Conservation (phyloP, 768 basidiomycete species). For the Calvatia gigantea region DNA sequence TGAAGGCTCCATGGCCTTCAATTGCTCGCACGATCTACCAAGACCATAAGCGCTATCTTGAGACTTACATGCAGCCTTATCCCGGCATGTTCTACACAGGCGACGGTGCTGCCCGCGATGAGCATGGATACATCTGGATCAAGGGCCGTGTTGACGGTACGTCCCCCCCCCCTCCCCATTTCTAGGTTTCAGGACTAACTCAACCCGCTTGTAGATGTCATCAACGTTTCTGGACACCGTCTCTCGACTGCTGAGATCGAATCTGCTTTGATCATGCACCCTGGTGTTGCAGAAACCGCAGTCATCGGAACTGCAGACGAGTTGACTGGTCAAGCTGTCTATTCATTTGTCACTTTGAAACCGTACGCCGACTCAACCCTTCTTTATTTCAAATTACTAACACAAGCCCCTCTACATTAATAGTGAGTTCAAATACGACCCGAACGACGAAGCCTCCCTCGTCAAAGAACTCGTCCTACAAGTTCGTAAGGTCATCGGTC, state of each 20-base stretch:
- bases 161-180: conserved; percentile 15
- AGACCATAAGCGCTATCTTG: conserved; percentile 81
- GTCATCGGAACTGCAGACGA: conserved; percentile 87
- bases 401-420: background rate
- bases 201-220: conserved; percentile 60
- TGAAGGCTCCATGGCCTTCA: conserved; percentile 91
- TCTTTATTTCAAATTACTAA: background rate
- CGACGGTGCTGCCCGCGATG: conserved; percentile 92
- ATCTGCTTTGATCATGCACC: conserved; percentile 91
- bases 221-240: conserved; percentile 97
- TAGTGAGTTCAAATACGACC: conserved; percentile 79
- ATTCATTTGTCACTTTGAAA: conserved; percentile 91
- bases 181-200: background rate
- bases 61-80: conserved; percentile 67
- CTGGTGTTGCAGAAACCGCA: conserved; percentile 95
- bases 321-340: conserved; percentile 91
- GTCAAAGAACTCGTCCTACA: conserved; percentile 89
- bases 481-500: conserved; percentile 96
- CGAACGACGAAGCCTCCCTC: conserved; percentile 63
- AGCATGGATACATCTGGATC: conserved; percentile 98
- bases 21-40: conserved; percentile 90
- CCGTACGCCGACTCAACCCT: conserved; percentile 52
- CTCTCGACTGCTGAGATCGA: conserved; percentile 98
- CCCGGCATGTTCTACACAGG: conserved; percentile 96
- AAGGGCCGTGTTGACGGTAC: conserved; percentile 92